These are phyloP conservation scores for Tuber borchii DNA, from an alignment of 495 filamentous ascomycete genomes.

Conservation along the genomic window DNA sequence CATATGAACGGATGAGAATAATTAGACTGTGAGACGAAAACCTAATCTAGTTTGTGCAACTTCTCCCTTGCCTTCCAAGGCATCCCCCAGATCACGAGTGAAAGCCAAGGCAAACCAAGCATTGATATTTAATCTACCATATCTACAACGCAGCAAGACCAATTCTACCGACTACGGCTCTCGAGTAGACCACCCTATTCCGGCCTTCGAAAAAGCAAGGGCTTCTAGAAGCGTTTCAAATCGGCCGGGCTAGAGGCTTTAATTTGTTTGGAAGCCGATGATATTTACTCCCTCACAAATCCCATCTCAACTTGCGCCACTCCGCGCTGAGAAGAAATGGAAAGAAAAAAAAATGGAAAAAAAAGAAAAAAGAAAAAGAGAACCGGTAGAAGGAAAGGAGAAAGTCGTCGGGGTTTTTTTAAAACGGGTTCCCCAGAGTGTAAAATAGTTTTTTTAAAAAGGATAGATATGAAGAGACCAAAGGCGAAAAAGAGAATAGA, in stretches of 20 bases:
- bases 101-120: not conserved
- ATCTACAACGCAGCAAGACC: not conserved
- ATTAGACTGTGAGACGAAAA: not conserved
- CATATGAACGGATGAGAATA: not conserved
- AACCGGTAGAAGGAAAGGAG: conserved; percentile 25
- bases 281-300: conserved; percentile 33
- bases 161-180: not conserved
- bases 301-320: conserved; percentile 32
- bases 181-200: not conserved
- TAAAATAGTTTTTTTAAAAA: not conserved
- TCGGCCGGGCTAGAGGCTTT: conserved; percentile 26
- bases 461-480: not conserved
- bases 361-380: conserved; percentile 18
- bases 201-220: not conserved
- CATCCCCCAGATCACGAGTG: not conserved
- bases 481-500: not conserved
- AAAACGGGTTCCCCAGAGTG: conserved; percentile 18
- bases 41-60: not conserved
- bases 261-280: conserved; percentile 39
- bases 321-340: conserved; percentile 27
- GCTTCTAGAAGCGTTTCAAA: not conserved
- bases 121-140: not conserved
- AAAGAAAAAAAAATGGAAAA: conserved; percentile 29
- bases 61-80: not conserved
- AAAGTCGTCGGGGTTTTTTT: conserved; percentile 4